Base-by-base conservation (phyloP, 2,329 filamentous ascomycete species). In the Aspergillus sp. region DNA sequence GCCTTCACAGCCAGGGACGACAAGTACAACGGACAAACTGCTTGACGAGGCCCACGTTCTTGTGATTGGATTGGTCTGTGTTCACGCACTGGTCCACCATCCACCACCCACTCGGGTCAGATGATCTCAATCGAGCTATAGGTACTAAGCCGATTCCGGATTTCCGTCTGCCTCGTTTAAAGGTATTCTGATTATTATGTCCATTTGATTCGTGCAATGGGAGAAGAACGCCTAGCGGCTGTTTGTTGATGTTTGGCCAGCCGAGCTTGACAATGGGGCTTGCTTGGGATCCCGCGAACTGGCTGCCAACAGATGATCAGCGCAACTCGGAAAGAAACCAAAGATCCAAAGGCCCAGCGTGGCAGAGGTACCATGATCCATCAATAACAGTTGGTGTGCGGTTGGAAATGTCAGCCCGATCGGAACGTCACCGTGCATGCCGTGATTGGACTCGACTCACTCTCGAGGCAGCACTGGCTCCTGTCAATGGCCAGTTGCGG, bases 371-470 rank as follows among this genome's bases (percentile, higher is more conserved):
- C 26, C 26, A 30, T 30, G 26, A 30, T 11, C 1, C 6, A 24
- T 30, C 1, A 24, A 24, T 30, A 30, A 30, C 26, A 30, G 26
- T 8, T 30, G 26, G 26, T 30, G 26, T 62, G 56, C 56, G 49
- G 48, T 41, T 55, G 39, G 1, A 36, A 39, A 17, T 53, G 50
- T 22, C 53, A 64, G 59, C 61, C 56, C 55, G 57, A 60, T 65
- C 56, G 58, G 57, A 58, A 62, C 38, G 53, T 58, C 53, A 56
- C 47, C 32, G 47, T 43, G 52, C 49, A 48, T 60, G 55, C 60
- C 63, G 56, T 51, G 60, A 65, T 62, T 64, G 63, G 63, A 42
- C 48, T 56, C 32, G 44, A 43, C 26, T 30, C 26, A 9, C 26
- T 9, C 26, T 30, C 26, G 26, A 30, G 26, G 9, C 26, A 11